Evolutionary conservation across 805 yeast species (phyloP).

Genomic region (Yarrowia alimentaria): DNA sequence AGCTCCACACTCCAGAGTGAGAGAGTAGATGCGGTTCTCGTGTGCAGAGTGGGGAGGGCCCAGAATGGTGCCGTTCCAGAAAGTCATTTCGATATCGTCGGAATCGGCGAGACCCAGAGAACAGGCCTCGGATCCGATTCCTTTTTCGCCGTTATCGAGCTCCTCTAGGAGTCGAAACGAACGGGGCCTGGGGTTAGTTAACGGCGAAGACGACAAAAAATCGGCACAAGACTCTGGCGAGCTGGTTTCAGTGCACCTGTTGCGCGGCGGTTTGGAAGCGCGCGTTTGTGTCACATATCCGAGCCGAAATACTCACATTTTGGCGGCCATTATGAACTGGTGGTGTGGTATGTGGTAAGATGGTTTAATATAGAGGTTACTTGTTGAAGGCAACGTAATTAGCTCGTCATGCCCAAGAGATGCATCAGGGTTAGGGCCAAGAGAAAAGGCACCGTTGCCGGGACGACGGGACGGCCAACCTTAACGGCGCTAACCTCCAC

Average conservation of each 20-base stretch:
- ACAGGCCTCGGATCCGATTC: slow-evolving; percentile 93
- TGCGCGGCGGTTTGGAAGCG: too few relatives aligned
- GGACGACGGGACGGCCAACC: background rate
- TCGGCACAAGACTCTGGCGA: too few relatives aligned
- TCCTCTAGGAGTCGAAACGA: slow-evolving; percentile 93
- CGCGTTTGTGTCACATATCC: too few relatives aligned
- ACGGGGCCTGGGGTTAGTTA: slow-evolving; percentile 56
- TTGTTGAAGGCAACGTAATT: slow-evolving; percentile 18
- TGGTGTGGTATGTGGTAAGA: background rate
- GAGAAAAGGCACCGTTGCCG: slow-evolving; percentile 13
- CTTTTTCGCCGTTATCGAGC: slow-evolving; percentile 96
- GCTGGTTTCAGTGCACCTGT: too few relatives aligned
- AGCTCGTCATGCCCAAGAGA: slow-evolving; percentile 25
- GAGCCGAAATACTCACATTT: slow-evolving; percentile 29
- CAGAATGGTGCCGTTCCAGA: slow-evolving; percentile 96
- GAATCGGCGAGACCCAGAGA: slow-evolving; percentile 90
- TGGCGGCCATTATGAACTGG: slow-evolving; percentile 28
- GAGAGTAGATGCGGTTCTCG: slow-evolving; percentile 88
- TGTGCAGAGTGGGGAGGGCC: slow-evolving; percentile 94
- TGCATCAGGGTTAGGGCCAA: slow-evolving; percentile 24
- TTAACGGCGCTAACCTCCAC: background rate
- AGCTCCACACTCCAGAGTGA: slow-evolving; percentile 77
- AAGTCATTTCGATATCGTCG: slow-evolving; percentile 88
- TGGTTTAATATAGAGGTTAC: too few relatives aligned
- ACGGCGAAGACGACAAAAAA: background rate